Percentiles rank a stretch among this genome's conserved stretches.
Evolutionary conservation across 768 basidiomycete species (phyloP).

Genomic region (Amanita rimosa): DNA sequence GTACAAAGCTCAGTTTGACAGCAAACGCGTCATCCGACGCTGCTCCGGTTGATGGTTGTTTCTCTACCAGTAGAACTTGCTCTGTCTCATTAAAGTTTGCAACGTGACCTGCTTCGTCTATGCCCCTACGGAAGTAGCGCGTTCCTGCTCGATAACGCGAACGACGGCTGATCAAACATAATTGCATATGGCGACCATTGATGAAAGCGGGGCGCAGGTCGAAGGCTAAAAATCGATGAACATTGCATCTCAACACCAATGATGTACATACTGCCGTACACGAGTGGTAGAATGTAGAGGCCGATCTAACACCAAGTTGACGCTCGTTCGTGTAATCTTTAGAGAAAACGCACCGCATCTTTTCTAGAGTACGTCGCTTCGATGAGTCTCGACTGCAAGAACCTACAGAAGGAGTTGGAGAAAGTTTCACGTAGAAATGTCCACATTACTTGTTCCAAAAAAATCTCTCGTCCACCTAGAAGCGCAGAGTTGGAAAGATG

Average conservation of each 20-base stretch:
- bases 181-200: conserved; percentile 67
- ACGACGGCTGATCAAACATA: conserved; percentile 87
- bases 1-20: conserved; percentile 75
- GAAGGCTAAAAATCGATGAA: conserved; percentile 46
- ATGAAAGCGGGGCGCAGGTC: conserved; percentile 68
- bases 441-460: conserved; percentile 87
- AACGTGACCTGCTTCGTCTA: conserved; percentile 81
- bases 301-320: conserved; percentile 46
- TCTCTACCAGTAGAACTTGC: conserved; percentile 77
- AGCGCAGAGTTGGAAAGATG: conserved; percentile 2
- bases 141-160: conserved; percentile 94
- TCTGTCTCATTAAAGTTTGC: conserved; percentile 99
- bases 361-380: conserved; percentile 34
- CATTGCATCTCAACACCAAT: conserved; percentile 2
- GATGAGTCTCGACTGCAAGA: conserved; percentile 26
- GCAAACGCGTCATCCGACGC: conserved; percentile 34
- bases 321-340: background rate
- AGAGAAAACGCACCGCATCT: conserved; percentile 39
- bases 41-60: conserved; percentile 28
- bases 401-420: conserved; percentile 27
- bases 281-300: conserved; percentile 81
- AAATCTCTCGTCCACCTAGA: conserved; percentile 86
- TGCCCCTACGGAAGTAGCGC: conserved; percentile 90
- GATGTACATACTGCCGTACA: conserved; percentile 80
- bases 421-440: conserved; percentile 50